A percentile compares a stretch with the other conserved stretches of the same genome.
Evolutionary conservation across 106 monocot species (phyloP).

Genomic region (Xerophyta viscosa): DNA sequence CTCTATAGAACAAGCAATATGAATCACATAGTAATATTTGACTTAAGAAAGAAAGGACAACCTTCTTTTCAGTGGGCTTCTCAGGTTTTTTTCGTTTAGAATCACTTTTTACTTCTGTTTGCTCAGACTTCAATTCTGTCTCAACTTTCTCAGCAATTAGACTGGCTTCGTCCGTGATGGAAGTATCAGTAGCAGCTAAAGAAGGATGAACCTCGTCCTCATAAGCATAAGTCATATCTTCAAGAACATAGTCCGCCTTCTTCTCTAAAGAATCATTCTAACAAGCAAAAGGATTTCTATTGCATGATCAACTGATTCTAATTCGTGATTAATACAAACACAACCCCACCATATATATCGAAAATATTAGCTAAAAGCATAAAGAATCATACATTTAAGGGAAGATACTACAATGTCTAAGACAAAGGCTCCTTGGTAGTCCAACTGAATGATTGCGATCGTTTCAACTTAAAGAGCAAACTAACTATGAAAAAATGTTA

Average conservation of each 20-base stretch:
- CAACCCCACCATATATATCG: too few relatives aligned
- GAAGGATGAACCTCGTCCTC: conserved; percentile 77
- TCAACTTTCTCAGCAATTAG: too few relatives aligned
- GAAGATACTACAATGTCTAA: too few relatives aligned
- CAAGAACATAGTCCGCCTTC: conserved; percentile 36
- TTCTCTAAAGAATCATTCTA: conserved; percentile 37
- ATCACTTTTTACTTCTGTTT: conserved; percentile 31
- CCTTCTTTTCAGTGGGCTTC: conserved; percentile 80
- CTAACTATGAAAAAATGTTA: too few relatives aligned
- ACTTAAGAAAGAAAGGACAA: conserved; percentile 3
- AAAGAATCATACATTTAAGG: too few relatives aligned
- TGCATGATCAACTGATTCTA: background rate
- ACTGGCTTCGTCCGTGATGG: conserved; percentile 26
- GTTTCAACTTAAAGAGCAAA: too few relatives aligned
- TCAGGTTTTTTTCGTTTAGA: conserved; percentile 65
- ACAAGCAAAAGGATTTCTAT: background rate
- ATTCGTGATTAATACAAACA: background rate
- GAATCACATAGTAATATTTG: too few relatives aligned
- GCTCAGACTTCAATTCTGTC: conserved; percentile 8
- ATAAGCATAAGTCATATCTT: conserved; percentile 70
- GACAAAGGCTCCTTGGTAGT: too few relatives aligned
- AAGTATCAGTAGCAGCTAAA: conserved; percentile 14
- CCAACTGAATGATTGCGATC: too few relatives aligned
- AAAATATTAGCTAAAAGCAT: too few relatives aligned
- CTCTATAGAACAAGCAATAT: too few relatives aligned